Percentiles rank a stretch among this genome's conserved stretches.
Conservation (phyloP, 2,329 filamentous ascomycete genomes). For the Venturia carpophila region DNA sequence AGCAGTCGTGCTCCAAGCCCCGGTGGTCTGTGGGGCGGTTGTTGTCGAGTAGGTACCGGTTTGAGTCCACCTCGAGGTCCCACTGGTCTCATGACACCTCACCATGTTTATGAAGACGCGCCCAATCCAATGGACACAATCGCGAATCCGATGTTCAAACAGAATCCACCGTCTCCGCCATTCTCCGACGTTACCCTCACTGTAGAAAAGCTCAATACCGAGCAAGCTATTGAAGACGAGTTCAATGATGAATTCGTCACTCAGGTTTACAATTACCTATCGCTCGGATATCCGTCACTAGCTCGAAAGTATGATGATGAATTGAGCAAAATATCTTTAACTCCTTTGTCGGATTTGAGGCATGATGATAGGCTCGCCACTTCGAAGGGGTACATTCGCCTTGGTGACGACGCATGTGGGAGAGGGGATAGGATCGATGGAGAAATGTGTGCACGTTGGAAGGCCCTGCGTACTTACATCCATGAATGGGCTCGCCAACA, state of each 20-base stretch:
- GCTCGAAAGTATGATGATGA: slow-evolving; percentile 79
- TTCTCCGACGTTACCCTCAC: slow-evolving; percentile 36
- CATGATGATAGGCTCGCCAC: slow-evolving; percentile 58
- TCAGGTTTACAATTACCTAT: slow-evolving; percentile 95
- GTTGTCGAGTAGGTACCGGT: slow-evolving; percentile 43
- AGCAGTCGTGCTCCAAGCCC: slow-evolving; percentile 43
- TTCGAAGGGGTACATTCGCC: slow-evolving; percentile 64
- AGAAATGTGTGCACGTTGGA: slow-evolving; percentile 65
- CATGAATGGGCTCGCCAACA: slow-evolving; percentile 85
- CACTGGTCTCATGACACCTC: slow-evolving; percentile 45
- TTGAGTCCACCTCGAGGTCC: slow-evolving; percentile 35
- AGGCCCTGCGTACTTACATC: slow-evolving; percentile 74
- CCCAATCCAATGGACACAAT: slow-evolving; percentile 36
- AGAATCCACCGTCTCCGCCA: slow-evolving; percentile 32
- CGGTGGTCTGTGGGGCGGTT: slow-evolving; percentile 69
- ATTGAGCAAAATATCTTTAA: slow-evolving; percentile 69
- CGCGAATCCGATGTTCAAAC: slow-evolving; percentile 18
- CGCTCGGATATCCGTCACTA: slow-evolving; percentile 80
- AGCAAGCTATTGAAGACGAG: slow-evolving; percentile 42
- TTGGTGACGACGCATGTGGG: slow-evolving; percentile 39
- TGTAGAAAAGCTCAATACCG: slow-evolving; percentile 34
- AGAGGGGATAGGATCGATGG: slow-evolving; percentile 44
- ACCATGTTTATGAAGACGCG: slow-evolving; percentile 29
- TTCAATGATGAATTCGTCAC: slow-evolving; percentile 82
- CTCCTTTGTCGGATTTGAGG: slow-evolving; percentile 60